Evolutionary conservation across 345 rosid genomes (phyloP), one percentile per base, ranked within the genome.

Genomic region (Zanthoxylum bungeanum): DNA sequence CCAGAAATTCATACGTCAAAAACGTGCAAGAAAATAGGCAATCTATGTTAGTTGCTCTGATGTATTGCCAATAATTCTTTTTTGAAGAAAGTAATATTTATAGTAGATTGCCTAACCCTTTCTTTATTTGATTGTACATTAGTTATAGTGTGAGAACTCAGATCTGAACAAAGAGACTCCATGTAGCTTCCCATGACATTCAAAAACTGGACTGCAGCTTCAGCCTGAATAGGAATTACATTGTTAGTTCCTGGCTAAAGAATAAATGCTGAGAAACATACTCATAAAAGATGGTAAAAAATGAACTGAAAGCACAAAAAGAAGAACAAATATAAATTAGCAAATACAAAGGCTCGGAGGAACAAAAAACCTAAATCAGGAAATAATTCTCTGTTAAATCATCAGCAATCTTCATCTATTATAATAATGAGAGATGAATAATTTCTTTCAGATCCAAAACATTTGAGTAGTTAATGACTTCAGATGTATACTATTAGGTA

Each of bases 111-210:
- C 28, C 87, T 81, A 21, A 89, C 99, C 93, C 99, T 86, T 84
- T 95, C 99, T 56, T 85, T 75, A 82, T 89, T 85, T 75, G 99
- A 87, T 78, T 95, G 97, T 75, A 95, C 99, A 73, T 84, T 92
- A 59, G 99, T 95, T 83, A 95, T 95, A 37, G 98, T 83, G 70
- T 90, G 95, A 67, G 89, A 86, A 69, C 87, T 89, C 80, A 95
- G 74, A 73, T 92, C 89, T 27, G 90, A 80, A 82, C 97, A 92
- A 73, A 95, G 83, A 9, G 97, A 95, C 79, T 92, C 98, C 86
- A 90, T 64, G 80, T 92, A 92, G 74, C 75, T 79, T 75, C 87
- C 83, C 92, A 92, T 84, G 69, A 87, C 82, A n/a, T 74, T 75
- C 88, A 92, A 89, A 82, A 92, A 90, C 21, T 78, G 71, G 27